Evolutionary conservation across 73 alveolate species (phyloP).

Genomic region (Tetrahymena elliotti): DNA sequence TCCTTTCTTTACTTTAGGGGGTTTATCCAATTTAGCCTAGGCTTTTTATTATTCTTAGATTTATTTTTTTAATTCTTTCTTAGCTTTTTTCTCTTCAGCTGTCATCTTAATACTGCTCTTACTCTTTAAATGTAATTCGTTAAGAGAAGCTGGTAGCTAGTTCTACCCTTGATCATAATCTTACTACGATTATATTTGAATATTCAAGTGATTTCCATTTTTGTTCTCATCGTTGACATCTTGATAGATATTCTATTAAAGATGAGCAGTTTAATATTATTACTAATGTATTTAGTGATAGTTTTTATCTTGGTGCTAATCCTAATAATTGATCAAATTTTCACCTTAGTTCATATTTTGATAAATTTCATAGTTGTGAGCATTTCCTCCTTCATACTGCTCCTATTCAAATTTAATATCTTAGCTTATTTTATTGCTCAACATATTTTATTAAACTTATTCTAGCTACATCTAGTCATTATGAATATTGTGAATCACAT

Average conservation of each 20-base stretch:
- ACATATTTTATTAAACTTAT: background rate
- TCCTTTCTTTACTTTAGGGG: background rate
- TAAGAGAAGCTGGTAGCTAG: background rate
- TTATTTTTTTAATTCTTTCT: background rate
- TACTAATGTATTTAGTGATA: background rate
- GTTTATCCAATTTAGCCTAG: background rate
- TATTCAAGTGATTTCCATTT: background rate
- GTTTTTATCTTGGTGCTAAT: background rate
- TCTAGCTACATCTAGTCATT: background rate
- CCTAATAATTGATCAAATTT: background rate
- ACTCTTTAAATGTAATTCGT: background rate
- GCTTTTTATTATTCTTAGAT: background rate
- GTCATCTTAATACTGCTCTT: background rate
- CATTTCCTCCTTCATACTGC: background rate
- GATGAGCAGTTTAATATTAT: background rate
- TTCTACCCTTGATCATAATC: background rate
- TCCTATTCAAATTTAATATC: background rate
- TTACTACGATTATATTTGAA: background rate
- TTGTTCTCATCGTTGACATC: background rate
- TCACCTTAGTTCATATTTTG: background rate
- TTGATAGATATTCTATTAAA: background rate
- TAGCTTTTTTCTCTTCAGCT: background rate
- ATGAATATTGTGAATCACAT: background rate
- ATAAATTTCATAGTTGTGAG: background rate
- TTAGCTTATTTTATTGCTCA: background rate